Percentiles rank a stretch among this genome's conserved stretches.
These are phyloP conservation scores for Bassia scoparia DNA, from an alignment of 148 eudicot species.

Conservation along the genomic window DNA sequence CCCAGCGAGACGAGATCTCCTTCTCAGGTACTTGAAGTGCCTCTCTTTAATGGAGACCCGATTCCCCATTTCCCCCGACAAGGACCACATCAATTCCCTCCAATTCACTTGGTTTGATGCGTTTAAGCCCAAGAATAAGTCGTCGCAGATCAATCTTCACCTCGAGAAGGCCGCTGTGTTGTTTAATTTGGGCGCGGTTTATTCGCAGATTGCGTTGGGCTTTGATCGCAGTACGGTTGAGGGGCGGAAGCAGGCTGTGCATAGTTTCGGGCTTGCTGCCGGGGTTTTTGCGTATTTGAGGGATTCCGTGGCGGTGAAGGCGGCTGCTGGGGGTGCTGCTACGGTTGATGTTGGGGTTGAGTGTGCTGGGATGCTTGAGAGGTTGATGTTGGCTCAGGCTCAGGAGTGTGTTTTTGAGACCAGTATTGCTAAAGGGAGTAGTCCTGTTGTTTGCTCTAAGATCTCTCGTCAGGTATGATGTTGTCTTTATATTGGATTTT, in stretches of 20 bases:
- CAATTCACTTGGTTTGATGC: constrained; percentile 85
- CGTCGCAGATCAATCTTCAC: constrained; percentile 70
- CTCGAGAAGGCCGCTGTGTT: constrained; percentile 86
- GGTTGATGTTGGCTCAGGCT: constrained; percentile 96
- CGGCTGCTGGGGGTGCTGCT: constrained; percentile 54
- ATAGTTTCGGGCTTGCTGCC: constrained; percentile 63
- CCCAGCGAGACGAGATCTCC: constrained; percentile 60
- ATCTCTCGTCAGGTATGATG: constrained; percentile 71
- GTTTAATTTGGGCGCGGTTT: constrained; percentile 90
- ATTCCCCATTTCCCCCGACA: constrained; percentile 79
- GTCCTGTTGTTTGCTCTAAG: constrained; percentile 83
- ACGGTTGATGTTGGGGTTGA: constrained; percentile 80
- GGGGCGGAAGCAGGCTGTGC: constrained; percentile 74
- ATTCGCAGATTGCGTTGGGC: constrained; percentile 71
- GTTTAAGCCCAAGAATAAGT: constrained; percentile 64
- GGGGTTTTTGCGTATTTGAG: constrained; percentile 83
- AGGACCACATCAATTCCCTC: constrained; percentile 66
- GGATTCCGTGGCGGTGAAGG: constrained; percentile 73
- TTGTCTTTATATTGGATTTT: neutral
- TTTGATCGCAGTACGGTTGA: constrained; percentile 63
- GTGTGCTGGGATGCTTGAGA: constrained; percentile 94
- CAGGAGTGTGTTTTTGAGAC: constrained; percentile 93
- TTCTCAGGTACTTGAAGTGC: constrained; percentile 62
- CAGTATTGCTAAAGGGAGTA: constrained; percentile 77
- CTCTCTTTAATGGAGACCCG: constrained; percentile 76